Conservation (phyloP, 2,329 filamentous ascomycete genomes). For the Colletotrichum magnum region DNA sequence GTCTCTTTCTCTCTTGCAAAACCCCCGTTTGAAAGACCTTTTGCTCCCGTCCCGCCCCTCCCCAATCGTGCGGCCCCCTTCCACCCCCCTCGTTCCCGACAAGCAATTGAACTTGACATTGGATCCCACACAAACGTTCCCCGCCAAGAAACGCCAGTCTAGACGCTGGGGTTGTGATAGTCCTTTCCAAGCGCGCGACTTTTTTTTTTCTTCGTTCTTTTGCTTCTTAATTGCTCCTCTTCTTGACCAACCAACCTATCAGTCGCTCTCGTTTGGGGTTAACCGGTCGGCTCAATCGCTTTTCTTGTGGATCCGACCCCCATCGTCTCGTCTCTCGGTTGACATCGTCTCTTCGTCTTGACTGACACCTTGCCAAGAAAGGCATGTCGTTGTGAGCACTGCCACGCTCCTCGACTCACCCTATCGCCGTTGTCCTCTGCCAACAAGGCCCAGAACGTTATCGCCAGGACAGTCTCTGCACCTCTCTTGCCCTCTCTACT, state of each 20-base stretch:
- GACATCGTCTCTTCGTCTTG: constrained; percentile 26
- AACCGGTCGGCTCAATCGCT: no score
- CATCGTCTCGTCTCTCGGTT: constrained; percentile 32
- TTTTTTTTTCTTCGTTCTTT: background rate
- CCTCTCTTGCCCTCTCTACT: constrained; percentile 2
- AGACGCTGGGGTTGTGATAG: constrained; percentile 24
- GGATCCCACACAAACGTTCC: background rate
- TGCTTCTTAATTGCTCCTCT: no score
- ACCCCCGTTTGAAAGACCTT: constrained; percentile 4
- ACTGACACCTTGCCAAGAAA: constrained; percentile 35
- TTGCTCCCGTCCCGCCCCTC: constrained; percentile 1
- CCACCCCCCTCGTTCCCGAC: no score
- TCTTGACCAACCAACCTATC: constrained; percentile 12
- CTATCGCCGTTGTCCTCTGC: constrained; percentile 1
- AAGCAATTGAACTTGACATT: no score
- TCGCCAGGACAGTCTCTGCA: constrained; percentile 8
- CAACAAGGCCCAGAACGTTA: background rate
- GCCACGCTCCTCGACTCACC: constrained; percentile 24
- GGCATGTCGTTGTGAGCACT: constrained; percentile 41
- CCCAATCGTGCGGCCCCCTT: no score
- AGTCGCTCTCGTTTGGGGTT: constrained; percentile 8
- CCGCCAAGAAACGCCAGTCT: constrained; percentile 27
- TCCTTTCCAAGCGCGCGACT: constrained; percentile 32
- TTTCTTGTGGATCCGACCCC: no score
- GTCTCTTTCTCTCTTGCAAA: no score